A percentile compares a stretch with the other conserved stretches of the same genome.
Evolutionary conservation across 1,139 yeast genomes (phyloP).

Genomic region (Debaryomyces sp.): DNA sequence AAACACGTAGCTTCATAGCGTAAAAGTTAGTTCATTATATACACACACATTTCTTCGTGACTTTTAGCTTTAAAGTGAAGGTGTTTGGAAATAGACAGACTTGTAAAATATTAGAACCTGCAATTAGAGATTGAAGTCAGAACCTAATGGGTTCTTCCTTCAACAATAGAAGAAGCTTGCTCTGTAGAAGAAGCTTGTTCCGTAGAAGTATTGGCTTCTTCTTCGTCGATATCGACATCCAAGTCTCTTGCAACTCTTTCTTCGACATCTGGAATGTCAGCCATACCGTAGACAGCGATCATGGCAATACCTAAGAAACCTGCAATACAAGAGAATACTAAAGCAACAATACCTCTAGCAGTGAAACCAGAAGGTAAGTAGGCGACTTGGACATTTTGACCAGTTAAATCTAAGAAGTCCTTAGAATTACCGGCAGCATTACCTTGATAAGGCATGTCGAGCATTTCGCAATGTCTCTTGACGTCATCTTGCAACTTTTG

Average conservation of each 20-base stretch:
- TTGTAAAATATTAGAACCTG: background rate
- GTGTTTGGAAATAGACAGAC: background rate
- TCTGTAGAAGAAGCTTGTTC: background rate
- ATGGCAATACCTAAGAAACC: constrained; percentile 60
- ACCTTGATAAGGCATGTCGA: constrained; percentile 50
- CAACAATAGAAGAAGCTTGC: background rate
- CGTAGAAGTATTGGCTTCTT: constrained; percentile 12
- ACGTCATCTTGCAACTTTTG: constrained; percentile 51
- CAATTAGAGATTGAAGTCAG: background rate
- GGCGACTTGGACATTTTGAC: constrained; percentile 56
- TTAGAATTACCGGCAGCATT: constrained; percentile 69
- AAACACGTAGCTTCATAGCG: background rate
- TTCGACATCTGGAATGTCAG: constrained; percentile 65
- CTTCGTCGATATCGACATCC: constrained; percentile 53
- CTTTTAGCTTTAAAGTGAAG: constrained; percentile 3
- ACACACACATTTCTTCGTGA: constrained; percentile 24
- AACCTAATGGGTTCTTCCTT: background rate
- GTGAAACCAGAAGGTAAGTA: constrained; percentile 74
- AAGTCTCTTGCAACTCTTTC: constrained; percentile 59
- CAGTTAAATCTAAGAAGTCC: constrained; percentile 56
- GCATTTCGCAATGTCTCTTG: constrained; percentile 47
- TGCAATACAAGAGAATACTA: constrained; percentile 55
- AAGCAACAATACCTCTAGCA: constrained; percentile 65
- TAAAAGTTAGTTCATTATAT: constrained; percentile 13
- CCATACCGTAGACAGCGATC: constrained; percentile 63